Evolutionary conservation across 352 stramenopile genomes (phyloP), one percentile per base, ranked within the genome.

Genomic region (Globisporangium spinosum): DNA sequence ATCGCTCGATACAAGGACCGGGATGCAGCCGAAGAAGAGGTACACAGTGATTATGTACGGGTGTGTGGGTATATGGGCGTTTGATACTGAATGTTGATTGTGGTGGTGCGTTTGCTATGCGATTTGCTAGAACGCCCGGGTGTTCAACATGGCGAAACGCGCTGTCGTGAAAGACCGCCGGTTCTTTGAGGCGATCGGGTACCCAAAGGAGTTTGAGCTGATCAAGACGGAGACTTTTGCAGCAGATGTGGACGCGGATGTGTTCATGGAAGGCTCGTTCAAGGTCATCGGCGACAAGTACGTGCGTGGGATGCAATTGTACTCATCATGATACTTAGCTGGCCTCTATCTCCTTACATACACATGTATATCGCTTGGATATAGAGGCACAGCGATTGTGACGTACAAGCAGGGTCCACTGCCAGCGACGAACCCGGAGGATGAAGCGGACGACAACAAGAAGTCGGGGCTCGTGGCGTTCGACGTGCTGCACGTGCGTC

Each of bases 61-160:
- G 3, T 62, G 49, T 49, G n/a, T 23, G 20, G 49, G 29, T 53
- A 23, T 51, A 22, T 22, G 43, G 4, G 23, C 64, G 29, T 32
- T 3, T 32, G 63, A 29, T 40, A 40, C 34, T 40, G 34, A 40
- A 40, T 40, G 34, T 13, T 40, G 34, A 40, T 10, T 15, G 34
- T 40, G 34, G 20, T 55, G 17, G 23, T 1, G 5, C 15, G 6
- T 29, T 58, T 22, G 3, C 29, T 22, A 1, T 58, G 15, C 23
- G n/a, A 15, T 8, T 20, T 58, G 25, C 43, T 45, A 87, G 83
- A 88, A 74, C 45, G 79, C 83, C 17, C 77, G 83, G 20, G 79
- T 90, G 66, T 90, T 79, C 63, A 93, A 93, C 67, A 84, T 91
- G 76, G 85, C 85, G 25, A 90, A 91, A 65, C 80, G 85, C 20